Conservation (phyloP, 306 rosid species). For the Cucurbita ficifolia region DNA sequence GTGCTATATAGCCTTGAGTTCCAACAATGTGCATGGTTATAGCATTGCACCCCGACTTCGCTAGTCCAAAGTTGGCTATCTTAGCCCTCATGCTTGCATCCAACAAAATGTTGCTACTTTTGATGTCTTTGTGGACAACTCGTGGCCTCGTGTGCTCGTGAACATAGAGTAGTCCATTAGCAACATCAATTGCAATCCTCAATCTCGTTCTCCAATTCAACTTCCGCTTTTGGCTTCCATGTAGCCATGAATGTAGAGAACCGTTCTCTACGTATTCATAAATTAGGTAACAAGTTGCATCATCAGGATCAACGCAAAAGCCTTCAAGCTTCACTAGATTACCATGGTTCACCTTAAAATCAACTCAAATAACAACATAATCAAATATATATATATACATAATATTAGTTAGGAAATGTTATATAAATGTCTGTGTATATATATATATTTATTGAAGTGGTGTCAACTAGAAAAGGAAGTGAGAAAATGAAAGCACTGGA, state of each 20-base stretch:
- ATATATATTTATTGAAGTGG: neutral
- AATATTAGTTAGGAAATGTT: too few relatives aligned
- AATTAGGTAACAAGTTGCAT: slow-evolving; percentile 59
- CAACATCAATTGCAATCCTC: slow-evolving; percentile 57
- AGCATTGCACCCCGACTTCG: slow-evolving; percentile 80
- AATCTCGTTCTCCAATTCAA: slow-evolving; percentile 62
- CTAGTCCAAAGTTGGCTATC: slow-evolving; percentile 83
- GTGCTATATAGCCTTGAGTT: slow-evolving; percentile 90
- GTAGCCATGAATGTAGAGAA: slow-evolving; percentile 65
- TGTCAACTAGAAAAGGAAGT: neutral
- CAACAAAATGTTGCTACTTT: slow-evolving; percentile 78
- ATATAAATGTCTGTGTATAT: neutral
- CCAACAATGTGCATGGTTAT: slow-evolving; percentile 96
- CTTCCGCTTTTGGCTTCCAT: slow-evolving; percentile 22
- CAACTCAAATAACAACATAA: neutral
- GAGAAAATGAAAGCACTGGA: neutral
- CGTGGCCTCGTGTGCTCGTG: slow-evolving; percentile 92
- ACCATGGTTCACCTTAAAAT: slow-evolving; percentile 85
- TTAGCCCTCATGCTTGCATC: slow-evolving; percentile 78
- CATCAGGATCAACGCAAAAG: slow-evolving; percentile 64
- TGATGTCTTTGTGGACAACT: slow-evolving; percentile 92
- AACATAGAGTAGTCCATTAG: slow-evolving; percentile 82
- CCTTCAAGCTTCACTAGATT: slow-evolving; percentile 87
- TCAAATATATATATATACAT: neutral
- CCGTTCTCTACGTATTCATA: slow-evolving; percentile 82